A percentile compares a stretch with the other conserved stretches of the same genome.
Conservation (phyloP, 495 filamentous ascomycete species). For the Aspergillus haitiensis region DNA sequence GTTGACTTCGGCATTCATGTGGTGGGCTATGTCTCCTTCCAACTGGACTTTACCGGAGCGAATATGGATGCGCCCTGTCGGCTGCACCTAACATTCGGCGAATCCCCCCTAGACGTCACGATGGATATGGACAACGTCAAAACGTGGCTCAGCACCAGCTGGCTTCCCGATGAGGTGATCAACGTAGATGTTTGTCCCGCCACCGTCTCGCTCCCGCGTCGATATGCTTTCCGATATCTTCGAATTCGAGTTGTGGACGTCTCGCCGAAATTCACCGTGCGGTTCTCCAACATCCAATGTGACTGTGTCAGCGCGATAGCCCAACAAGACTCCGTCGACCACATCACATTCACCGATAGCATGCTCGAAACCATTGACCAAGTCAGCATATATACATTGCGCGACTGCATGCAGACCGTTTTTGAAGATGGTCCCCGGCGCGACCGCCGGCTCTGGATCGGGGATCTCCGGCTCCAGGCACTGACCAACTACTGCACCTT, state of each 20-base stretch:
- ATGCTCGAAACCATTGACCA: not conserved
- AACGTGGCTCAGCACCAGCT: not conserved
- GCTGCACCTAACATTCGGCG: not conserved
- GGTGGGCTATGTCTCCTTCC: not conserved
- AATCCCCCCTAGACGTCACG: not conserved
- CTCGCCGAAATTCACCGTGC: not conserved
- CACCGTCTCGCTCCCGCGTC: not conserved
- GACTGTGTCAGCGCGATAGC: not conserved
- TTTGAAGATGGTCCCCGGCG: not conserved
- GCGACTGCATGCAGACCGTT: conserved; percentile 1
- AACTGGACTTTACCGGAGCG: not conserved
- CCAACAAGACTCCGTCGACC: not conserved
- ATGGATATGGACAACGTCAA: conserved; percentile 2
- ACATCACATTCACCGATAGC: not conserved
- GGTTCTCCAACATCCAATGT: not conserved
- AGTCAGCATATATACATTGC: not conserved
- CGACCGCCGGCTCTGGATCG: not conserved
- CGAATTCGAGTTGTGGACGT: not conserved
- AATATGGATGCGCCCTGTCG: not conserved
- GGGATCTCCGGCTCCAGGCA: not conserved
- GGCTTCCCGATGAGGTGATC: not conserved
- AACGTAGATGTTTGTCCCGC: not conserved
- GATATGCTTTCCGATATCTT: not conserved
- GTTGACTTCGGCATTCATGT: not conserved
- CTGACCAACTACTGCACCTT: not conserved